phyloP scores from a whole-genome alignment of 2,329 filamentous ascomycete species.

The Trichoderma sp. region DNA sequence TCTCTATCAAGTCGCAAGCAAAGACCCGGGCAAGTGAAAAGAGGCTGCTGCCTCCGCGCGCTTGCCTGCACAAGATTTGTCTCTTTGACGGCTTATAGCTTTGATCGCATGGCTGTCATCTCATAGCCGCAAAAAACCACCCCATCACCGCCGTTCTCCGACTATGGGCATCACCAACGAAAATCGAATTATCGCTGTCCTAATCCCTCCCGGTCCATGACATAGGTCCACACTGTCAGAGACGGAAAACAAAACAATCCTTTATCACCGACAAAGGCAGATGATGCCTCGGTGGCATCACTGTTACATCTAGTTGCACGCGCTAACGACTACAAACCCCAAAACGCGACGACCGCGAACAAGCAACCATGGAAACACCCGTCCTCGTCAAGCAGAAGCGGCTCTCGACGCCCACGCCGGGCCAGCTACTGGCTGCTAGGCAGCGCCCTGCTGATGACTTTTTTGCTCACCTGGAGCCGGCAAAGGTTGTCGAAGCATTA shows the following conservation, averaged over 20 bases:
- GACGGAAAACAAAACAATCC: neutral
- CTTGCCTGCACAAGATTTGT: conserved; percentile 10
- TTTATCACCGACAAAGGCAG: conserved; percentile 1
- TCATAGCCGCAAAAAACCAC: conserved; percentile 2
- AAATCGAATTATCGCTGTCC: conserved; percentile 21
- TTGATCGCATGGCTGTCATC: conserved; percentile 17
- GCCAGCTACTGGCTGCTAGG: conserved; percentile 43
- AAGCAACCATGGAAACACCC: conserved; percentile 38
- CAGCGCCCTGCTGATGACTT: conserved; percentile 54
- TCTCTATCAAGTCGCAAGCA: conserved; percentile 10
- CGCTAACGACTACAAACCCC: conserved; percentile 3
- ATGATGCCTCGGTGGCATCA: conserved; percentile 18
- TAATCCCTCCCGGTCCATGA: conserved; percentile 22
- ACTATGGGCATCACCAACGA: conserved; percentile 27
- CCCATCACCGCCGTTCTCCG: conserved; percentile 18
- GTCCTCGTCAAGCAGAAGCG: conserved; percentile 34
- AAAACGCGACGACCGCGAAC: conserved; percentile 27
- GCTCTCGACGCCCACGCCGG: conserved; percentile 29
- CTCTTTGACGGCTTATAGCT: conserved; percentile 13
- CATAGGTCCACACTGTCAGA: neutral
- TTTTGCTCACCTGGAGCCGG: conserved; percentile 58
- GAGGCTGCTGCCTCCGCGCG: conserved; percentile 9
- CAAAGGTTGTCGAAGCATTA: conserved; percentile 59
- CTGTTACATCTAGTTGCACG: conserved; percentile 9
- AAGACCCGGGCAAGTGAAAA: conserved; percentile 11